Percentiles rank a stretch among this genome's conserved stretches.
These are phyloP conservation scores for Ogataea wickerhamii DNA, from an alignment of 805 yeast species.

Conservation along the genomic window DNA sequence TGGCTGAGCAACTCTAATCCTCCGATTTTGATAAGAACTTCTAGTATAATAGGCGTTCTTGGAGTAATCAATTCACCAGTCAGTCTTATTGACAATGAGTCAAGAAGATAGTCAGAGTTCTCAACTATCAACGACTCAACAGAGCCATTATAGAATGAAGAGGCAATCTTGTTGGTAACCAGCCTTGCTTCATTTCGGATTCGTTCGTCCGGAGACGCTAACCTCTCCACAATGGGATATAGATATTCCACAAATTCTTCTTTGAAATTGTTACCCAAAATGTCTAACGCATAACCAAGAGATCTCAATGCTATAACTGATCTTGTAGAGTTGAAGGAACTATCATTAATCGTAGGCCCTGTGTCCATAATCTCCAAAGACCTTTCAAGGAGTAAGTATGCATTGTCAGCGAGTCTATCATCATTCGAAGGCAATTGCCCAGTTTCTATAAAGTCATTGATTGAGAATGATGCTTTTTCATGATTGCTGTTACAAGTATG, in stretches of 20 bases:
- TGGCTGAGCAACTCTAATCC: conserved; percentile 64
- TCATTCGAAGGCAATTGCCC: not conserved
- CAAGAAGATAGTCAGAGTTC: conserved; percentile 79
- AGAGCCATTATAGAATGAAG: conserved; percentile 51
- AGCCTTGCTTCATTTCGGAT: conserved; percentile 50
- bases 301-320: conserved; percentile 42
- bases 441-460: conserved; percentile 21
- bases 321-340: conserved; percentile 10
- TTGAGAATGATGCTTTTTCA: conserved; percentile 1
- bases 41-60: conserved; percentile 63
- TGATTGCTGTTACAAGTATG: not conserved
- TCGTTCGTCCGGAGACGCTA: conserved; percentile 53
- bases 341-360: conserved; percentile 15
- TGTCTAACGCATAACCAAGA: conserved; percentile 32
- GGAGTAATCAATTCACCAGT: conserved; percentile 73
- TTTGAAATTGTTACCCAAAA: conserved; percentile 39
- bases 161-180: conserved; percentile 50
- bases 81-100: conserved; percentile 66
- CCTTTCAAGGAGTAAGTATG: conserved; percentile 26
- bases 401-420: not conserved
- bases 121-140: conserved; percentile 52
- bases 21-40: conserved; percentile 65
- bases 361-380: conserved; percentile 43
- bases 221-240: conserved; percentile 66
- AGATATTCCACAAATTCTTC: conserved; percentile 66